Evolutionary conservation across 495 filamentous ascomycete species (phyloP), one percentile per base, ranked within the genome.

Genomic region (Achaetomiella virescens): DNA sequence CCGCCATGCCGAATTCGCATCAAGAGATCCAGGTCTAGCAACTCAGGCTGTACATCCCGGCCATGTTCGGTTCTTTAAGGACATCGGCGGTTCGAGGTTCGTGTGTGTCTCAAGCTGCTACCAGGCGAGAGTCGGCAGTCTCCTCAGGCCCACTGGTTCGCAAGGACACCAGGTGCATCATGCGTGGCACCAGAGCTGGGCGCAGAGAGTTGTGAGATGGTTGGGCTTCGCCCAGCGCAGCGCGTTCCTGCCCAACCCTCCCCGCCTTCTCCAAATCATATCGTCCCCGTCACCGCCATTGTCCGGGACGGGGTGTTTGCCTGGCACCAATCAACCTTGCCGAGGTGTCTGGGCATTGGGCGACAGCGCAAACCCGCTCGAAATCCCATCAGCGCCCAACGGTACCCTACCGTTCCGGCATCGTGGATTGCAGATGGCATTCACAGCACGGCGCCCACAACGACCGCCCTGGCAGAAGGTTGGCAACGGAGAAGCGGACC

Each of bases 241-340:
- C 52, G 58, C 45, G 55, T 66, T 55, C 57, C 54, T 66, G 61
- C 63, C 63, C 61, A 66, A 66, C 55, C 9, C 18, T 38, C 29
- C 41, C 41, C 47, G 29, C 58, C 15, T 46, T 27, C 49, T 27
- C 63, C 55, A 54, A 58, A 63, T 57, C 63, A 60, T 41, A 56
- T 52, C 42, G 37, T 50, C 38, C n/a, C 46, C 52, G 56, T 57
- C 61, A 57, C 55, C 42, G 37, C 51, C 36, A 43, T 27, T 35
- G 55, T 54, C 42, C 46, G 33, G 50, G 49, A 44, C 33, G 51
- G 49, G 43, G 53, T 51, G 40, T 25, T 40, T 41, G 48, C 60
- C 56, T 64, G 57, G 66, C 63, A 64, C 66, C 66, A 68, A 68
- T 68, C 43, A 47, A 40, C 9, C 21, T 37, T 40, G 33, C 46